Percentiles rank a stretch among this genome's conserved stretches.
Evolutionary conservation across 1,284 basidiomycete species (phyloP).

Genomic region (Mycena citricolor): DNA sequence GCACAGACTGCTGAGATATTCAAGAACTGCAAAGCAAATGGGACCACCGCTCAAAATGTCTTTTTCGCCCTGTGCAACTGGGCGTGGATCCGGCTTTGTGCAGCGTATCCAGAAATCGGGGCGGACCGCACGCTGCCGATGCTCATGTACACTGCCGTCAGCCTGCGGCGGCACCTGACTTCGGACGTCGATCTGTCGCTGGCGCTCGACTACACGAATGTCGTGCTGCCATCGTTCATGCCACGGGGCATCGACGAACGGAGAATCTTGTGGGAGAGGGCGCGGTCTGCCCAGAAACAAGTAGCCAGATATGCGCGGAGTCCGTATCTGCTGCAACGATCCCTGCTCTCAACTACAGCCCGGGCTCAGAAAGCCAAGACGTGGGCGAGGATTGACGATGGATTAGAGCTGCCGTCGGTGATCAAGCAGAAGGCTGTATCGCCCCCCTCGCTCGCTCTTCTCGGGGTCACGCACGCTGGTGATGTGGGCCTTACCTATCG

Average conservation of each 20-base stretch:
- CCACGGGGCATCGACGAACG: background rate
- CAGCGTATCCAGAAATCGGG: slow-evolving; percentile 4
- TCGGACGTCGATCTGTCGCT: slow-evolving; percentile 7
- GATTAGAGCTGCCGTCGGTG: background rate
- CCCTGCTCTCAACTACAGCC: background rate
- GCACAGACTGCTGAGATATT: slow-evolving; percentile 5
- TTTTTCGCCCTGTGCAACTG: slow-evolving; percentile 7
- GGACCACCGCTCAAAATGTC: slow-evolving; percentile 5
- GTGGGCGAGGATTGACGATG: slow-evolving; percentile 14
- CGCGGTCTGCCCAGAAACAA: slow-evolving; percentile 11
- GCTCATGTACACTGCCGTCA: slow-evolving; percentile 21
- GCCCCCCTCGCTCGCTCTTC: slow-evolving; percentile 6
- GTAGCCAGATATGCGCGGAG: slow-evolving; percentile 9
- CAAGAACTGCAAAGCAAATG: background rate
- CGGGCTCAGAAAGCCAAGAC: slow-evolving; percentile 8
- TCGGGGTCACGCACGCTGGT: slow-evolving; percentile 14
- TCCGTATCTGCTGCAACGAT: slow-evolving; percentile 10
- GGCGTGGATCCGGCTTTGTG: slow-evolving; percentile 4
- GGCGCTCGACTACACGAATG: slow-evolving; percentile 16
- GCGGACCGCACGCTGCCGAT: slow-evolving; percentile 10
- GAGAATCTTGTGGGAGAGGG: slow-evolving; percentile 10
- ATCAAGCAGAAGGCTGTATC: background rate
- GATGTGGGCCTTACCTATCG: slow-evolving; percentile 1
- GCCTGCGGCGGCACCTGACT: slow-evolving; percentile 8
- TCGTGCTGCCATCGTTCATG: slow-evolving; percentile 14